phyloP scores from a whole-genome alignment of 345 rosid species.

The Barbarea vulgaris region DNA sequence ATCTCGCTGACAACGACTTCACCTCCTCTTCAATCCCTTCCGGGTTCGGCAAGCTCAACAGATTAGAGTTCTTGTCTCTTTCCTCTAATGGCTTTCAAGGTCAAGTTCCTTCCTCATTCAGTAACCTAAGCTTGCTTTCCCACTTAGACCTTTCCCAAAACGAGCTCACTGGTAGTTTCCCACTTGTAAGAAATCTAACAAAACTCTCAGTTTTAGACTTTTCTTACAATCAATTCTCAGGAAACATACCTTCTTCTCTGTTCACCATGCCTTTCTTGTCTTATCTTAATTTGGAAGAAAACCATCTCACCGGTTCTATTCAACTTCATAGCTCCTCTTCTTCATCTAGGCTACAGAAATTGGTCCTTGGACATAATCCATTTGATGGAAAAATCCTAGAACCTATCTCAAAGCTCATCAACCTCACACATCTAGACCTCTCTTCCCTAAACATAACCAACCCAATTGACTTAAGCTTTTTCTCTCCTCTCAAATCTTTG shows the following conservation, averaged over 20 bases:
- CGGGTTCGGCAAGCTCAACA: conserved; percentile 6
- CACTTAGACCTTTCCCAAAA: not conserved
- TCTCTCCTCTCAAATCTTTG: not conserved
- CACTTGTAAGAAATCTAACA: not conserved
- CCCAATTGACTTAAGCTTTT: not conserved
- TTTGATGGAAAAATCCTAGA: not conserved
- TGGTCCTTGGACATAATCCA: not conserved
- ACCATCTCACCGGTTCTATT: not conserved
- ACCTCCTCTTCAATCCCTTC: conserved; percentile 17
- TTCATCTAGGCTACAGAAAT: not conserved
- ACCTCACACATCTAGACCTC: not conserved
- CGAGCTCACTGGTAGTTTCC: conserved; percentile 20
- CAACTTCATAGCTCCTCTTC: not conserved
- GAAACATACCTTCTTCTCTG: not conserved
- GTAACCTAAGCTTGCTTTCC: not conserved
- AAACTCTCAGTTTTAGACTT: not conserved
- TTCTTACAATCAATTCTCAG: not conserved
- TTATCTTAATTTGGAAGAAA: not conserved
- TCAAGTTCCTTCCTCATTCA: conserved; percentile 20
- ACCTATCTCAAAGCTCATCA: not conserved
- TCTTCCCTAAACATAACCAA: not conserved
- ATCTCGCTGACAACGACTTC: conserved; percentile 15
- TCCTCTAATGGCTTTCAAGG: conserved; percentile 14
- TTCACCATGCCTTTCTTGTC: not conserved
- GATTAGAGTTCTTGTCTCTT: conserved; percentile 17